Conservation (phyloP, 176 grass and related monocot genomes). For the Aechmea fasciata region DNA sequence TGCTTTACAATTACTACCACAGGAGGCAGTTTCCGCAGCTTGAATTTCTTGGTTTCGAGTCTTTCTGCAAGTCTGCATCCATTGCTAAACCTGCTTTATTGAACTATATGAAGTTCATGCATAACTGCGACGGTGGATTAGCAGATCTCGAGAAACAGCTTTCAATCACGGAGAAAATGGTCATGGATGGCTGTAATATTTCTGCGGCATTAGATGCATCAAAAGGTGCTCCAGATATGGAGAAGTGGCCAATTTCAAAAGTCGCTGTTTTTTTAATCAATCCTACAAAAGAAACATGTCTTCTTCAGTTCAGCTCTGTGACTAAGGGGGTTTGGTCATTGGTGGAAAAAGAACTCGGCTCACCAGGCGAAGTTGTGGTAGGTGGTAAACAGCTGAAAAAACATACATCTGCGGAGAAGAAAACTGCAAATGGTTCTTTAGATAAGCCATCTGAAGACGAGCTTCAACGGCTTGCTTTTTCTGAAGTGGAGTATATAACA, state of each 20-base stretch:
- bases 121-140: conserved; percentile 1
- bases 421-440: not conserved
- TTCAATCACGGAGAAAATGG: conserved; percentile 33
- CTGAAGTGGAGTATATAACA: conserved; percentile 40
- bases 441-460: conserved; percentile 1
- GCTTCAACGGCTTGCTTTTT: conserved; percentile 41
- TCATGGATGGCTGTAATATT: conserved; percentile 41
- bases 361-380: not conserved
- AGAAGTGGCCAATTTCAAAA: conserved; percentile 44
- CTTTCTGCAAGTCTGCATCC: conserved; percentile 26
- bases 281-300: conserved; percentile 32
- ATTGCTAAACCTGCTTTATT: conserved; percentile 24
- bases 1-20: conserved; percentile 79
- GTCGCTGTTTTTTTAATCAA: conserved; percentile 48
- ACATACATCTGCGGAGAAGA: conserved; percentile 1
- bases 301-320: conserved; percentile 33
- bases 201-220: conserved; percentile 31
- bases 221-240: conserved; percentile 17
- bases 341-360: conserved; percentile 39
- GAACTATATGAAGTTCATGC: conserved; percentile 24
- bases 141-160: conserved; percentile 7
- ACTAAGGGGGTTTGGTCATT: conserved; percentile 46
- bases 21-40: conserved; percentile 43
- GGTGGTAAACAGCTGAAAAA: not conserved
- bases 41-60: conserved; percentile 20